Conservation (phyloP, 176 grass and related monocot genomes). For the Cenchrus purpureus region DNA sequence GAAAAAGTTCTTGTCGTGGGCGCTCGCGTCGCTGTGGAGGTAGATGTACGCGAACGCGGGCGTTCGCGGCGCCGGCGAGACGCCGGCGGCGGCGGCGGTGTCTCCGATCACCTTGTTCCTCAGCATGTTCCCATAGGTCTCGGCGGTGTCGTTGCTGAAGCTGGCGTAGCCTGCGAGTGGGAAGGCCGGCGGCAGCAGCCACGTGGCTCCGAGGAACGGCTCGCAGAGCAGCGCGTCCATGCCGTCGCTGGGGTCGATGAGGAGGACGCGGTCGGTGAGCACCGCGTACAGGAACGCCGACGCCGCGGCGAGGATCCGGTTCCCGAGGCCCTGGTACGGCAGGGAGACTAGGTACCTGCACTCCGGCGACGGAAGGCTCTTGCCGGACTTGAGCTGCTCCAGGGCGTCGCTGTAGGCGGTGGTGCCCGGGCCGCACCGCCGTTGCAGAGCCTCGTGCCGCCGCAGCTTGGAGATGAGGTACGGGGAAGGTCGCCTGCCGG, state of each 20-base stretch:
- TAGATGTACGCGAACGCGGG: conserved; percentile 44
- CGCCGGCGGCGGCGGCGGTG: neutral
- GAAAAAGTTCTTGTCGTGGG: conserved; percentile 39
- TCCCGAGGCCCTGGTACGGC: conserved; percentile 60
- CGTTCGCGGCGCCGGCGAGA: neutral
- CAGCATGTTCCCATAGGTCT: conserved; percentile 47
- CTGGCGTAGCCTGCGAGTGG: neutral
- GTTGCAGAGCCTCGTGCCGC: conserved; percentile 51
- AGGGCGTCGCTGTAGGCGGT: conserved; percentile 40
- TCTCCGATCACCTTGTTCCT: conserved; percentile 25
- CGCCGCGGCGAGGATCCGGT: conserved; percentile 58
- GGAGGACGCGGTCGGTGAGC: conserved; percentile 64
- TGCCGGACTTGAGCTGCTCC: conserved; percentile 45
- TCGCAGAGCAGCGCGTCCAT: conserved; percentile 63
- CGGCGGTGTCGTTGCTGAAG: conserved; percentile 40
- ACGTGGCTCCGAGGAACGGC: conserved; percentile 59
- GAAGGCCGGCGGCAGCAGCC: conserved; percentile 55
- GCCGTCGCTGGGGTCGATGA: conserved; percentile 43
- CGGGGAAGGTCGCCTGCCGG: conserved; percentile 31
- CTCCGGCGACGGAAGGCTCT: conserved; percentile 13
- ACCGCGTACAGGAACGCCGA: conserved; percentile 70
- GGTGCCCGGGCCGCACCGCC: conserved; percentile 55
- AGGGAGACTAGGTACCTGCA: conserved; percentile 65
- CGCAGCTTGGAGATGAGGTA: conserved; percentile 57
- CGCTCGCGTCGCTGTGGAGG: conserved; percentile 21